Conservation (phyloP, 805 yeast genomes). For the Scheffersomyces ergatensis region DNA sequence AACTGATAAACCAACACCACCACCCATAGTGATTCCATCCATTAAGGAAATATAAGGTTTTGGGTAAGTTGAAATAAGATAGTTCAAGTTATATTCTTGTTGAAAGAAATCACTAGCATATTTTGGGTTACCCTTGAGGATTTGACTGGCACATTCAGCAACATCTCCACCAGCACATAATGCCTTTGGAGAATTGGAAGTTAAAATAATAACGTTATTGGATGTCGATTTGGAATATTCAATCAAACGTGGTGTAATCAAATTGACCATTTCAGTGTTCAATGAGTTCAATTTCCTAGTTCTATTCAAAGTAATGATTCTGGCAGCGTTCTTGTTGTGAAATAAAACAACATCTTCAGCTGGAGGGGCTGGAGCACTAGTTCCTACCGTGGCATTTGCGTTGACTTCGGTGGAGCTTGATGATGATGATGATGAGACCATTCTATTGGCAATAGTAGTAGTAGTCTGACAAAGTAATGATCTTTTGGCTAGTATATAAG, state of each 20-base stretch:
- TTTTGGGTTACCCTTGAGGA: conserved; percentile 43
- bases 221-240: conserved; percentile 73
- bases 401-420: neutral
- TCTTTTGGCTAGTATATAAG: neutral
- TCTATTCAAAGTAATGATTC: conserved; percentile 76
- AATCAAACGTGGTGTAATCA: conserved; percentile 66
- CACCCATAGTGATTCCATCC: conserved; percentile 97
- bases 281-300: conserved; percentile 83
- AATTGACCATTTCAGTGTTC: conserved; percentile 68
- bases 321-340: conserved; percentile 58
- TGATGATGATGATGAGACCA: neutral
- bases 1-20: conserved; percentile 90
- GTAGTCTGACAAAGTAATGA: neutral
- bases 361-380: conserved; percentile 1
- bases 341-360: conserved; percentile 58
- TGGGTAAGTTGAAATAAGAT: conserved; percentile 71
- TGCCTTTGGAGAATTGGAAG: conserved; percentile 64
- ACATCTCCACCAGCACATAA: conserved; percentile 98
- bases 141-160: conserved; percentile 67
- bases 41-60: conserved; percentile 85
- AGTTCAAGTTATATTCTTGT: conserved; percentile 78
- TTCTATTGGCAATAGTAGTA: neutral
- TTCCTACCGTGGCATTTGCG: neutral
- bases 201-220: conserved; percentile 65
- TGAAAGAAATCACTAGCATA: conserved; percentile 68